These are phyloP conservation scores for Thraustotheca clavata DNA, from an alignment of 352 stramenopile species.

Conservation along the genomic window DNA sequence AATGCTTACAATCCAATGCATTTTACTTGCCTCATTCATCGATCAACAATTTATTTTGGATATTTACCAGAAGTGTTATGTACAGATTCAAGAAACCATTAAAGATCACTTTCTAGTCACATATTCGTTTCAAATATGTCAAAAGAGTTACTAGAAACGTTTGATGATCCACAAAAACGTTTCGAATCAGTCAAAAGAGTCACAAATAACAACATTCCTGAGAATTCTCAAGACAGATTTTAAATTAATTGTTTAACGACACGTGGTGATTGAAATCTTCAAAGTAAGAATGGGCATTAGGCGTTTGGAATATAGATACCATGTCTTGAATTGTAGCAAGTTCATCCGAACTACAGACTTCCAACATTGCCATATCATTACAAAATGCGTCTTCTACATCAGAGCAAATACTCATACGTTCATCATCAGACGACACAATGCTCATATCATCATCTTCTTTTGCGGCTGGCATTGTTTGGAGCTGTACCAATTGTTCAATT, in stretches of 20 bases:
- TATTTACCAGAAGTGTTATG: too few species aligned
- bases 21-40: too few species aligned
- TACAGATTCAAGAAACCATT: too few species aligned
- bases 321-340: not conserved
- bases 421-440: not conserved
- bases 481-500: not conserved
- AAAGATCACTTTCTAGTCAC: too few species aligned
- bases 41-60: too few species aligned
- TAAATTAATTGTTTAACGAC: not conserved
- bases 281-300: not conserved
- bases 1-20: too few species aligned
- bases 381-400: not conserved
- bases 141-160: too few species aligned
- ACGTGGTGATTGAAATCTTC: not conserved
- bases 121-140: too few species aligned
- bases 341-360: not conserved
- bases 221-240: too few species aligned
- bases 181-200: too few species aligned
- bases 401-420: not conserved
- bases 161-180: too few species aligned
- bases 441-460: constrained; percentile 5
- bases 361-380: not conserved
- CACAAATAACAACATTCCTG: too few species aligned
- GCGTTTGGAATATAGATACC: not conserved
- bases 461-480: not conserved